phyloP scores from a whole-genome alignment of 2,329 filamentous ascomycete species.

The Neonectria magnoliae region DNA sequence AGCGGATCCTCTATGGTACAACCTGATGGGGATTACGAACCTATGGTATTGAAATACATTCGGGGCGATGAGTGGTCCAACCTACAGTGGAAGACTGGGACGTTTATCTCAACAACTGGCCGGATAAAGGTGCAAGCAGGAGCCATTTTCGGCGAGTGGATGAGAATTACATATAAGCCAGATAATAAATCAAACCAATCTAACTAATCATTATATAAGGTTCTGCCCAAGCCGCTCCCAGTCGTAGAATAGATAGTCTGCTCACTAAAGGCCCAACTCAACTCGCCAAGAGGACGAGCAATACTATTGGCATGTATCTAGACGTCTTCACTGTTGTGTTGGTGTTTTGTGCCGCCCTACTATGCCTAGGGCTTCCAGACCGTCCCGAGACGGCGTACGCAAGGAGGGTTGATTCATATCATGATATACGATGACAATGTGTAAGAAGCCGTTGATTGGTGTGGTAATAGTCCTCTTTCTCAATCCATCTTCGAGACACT shows the following conservation, averaged over 20 bases:
- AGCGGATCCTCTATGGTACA: background rate
- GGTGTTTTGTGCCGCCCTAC: background rate
- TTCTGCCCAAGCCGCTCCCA: background rate
- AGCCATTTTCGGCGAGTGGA: background rate
- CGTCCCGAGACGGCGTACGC: background rate
- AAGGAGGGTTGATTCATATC: background rate
- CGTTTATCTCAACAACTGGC: background rate
- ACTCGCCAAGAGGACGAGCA: background rate
- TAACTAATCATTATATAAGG: background rate
- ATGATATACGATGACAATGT: background rate
- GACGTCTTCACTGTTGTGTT: background rate
- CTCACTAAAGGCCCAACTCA: background rate
- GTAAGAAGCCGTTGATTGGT: no score
- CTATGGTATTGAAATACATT: background rate
- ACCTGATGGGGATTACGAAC: background rate
- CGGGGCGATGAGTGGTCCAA: background rate
- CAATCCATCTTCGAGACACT: no score
- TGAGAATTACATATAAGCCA: background rate
- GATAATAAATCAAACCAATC: background rate
- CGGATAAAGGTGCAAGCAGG: background rate
- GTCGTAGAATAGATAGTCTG: background rate
- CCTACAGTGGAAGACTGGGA: background rate
- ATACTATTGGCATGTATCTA: background rate
- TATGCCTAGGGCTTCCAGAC: background rate
- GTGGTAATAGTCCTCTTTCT: no score